These are phyloP conservation scores for Termitomyces sp. DNA, from an alignment of 768 basidiomycete species.

Conservation along the genomic window DNA sequence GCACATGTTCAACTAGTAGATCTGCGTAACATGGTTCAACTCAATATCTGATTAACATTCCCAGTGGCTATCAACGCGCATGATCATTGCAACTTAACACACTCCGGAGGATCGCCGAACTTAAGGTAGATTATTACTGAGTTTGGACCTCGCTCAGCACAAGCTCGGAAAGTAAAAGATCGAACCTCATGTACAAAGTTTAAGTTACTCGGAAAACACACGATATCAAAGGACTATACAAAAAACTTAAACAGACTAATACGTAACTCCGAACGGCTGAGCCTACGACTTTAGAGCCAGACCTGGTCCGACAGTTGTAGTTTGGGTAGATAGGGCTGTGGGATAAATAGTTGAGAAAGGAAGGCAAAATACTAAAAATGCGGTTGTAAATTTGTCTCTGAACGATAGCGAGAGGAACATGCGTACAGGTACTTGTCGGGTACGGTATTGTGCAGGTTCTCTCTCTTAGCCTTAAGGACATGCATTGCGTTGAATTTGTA, in stretches of 20 bases:
- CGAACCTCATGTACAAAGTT: no score
- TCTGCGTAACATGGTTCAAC: background rate
- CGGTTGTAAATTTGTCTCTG: no score
- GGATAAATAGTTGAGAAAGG: background rate
- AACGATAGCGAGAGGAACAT: background rate
- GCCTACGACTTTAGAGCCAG: background rate
- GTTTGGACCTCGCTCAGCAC: background rate
- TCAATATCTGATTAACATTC: no score
- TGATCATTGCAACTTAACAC: background rate
- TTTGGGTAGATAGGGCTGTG: background rate
- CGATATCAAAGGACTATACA: background rate
- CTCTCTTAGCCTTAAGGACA: no score
- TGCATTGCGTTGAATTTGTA: no score
- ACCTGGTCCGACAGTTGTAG: background rate
- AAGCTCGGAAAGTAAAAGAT: background rate
- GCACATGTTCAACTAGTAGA: background rate
- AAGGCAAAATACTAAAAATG: background rate
- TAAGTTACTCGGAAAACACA: background rate
- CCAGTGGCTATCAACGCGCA: background rate
- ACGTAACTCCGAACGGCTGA: background rate
- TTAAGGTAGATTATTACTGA: no score
- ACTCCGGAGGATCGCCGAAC: background rate
- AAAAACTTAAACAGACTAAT: background rate
- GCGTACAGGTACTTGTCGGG: background rate
- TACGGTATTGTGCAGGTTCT: background rate